Conservation (phyloP, 352 stramenopile genomes). For the Globisporangium canariense region DNA sequence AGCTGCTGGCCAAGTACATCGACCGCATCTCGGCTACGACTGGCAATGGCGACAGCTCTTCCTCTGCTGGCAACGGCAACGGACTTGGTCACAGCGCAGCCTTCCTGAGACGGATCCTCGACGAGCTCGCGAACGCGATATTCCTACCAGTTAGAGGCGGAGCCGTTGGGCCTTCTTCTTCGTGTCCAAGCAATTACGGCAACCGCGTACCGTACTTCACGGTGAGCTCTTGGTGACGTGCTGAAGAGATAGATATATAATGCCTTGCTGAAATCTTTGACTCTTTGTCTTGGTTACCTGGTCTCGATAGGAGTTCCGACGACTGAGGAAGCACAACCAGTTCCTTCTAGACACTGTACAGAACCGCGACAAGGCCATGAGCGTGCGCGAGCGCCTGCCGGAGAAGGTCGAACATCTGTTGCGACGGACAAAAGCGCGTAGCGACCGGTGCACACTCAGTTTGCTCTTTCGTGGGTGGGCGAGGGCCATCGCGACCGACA, state of each 20-base stretch:
- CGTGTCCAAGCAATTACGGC: constrained; percentile 24
- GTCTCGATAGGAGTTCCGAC: constrained; percentile 49
- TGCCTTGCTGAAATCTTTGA: background rate
- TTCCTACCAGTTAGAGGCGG: constrained; percentile 30
- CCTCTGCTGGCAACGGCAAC: background rate
- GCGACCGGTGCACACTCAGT: constrained; percentile 19
- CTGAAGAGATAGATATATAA: no score
- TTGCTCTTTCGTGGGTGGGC: constrained; percentile 55
- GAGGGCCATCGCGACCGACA: constrained; percentile 30
- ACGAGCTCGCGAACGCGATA: constrained; percentile 47
- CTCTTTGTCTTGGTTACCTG: background rate
- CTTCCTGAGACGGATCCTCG: constrained; percentile 52
- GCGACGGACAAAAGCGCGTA: constrained; percentile 13
- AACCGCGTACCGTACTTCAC: constrained; percentile 58
- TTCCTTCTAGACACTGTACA: constrained; percentile 46
- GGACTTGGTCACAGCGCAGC: constrained; percentile 31
- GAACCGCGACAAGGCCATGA: constrained; percentile 42
- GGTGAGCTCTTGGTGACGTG: constrained; percentile 18
- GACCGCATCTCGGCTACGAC: constrained; percentile 17
- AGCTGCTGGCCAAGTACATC: constrained; percentile 68
- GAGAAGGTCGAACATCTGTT: constrained; percentile 43
- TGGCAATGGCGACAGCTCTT: constrained; percentile 5
- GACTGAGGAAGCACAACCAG: constrained; percentile 45
- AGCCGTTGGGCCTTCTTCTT: constrained; percentile 12
- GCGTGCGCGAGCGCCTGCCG: constrained; percentile 39